Evolutionary conservation across 2,329 filamentous ascomycete species (phyloP).

Genomic region (Monosporascus sp.): DNA sequence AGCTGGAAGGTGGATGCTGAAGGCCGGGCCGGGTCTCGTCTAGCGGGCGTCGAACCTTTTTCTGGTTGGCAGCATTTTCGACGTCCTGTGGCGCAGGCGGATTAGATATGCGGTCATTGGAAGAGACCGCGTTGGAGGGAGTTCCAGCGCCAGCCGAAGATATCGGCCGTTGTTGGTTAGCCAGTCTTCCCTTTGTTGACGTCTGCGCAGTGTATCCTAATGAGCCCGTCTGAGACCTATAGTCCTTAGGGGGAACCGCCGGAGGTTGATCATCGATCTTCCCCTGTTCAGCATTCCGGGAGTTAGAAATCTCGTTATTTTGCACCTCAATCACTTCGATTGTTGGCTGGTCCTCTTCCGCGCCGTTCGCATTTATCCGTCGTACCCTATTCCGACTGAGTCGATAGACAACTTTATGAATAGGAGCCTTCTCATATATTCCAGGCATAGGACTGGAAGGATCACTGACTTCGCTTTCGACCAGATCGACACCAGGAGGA

Average conservation of each 20-base stretch:
- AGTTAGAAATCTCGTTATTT: conserved; percentile 2
- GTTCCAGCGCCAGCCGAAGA: conserved; percentile 11
- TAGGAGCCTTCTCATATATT: conserved; percentile 23
- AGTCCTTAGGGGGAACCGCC: conserved; percentile 20
- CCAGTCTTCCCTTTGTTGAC: conserved; percentile 5
- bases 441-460: conserved; percentile 12
- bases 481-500: conserved; percentile 54
- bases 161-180: conserved; percentile 4
- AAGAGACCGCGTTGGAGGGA: conserved; percentile 8
- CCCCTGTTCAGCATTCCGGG: background rate
- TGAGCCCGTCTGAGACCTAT: conserved; percentile 15
- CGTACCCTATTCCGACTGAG: conserved; percentile 49
- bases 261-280: conserved; percentile 11
- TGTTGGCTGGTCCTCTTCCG: conserved; percentile 18
- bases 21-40: conserved; percentile 12
- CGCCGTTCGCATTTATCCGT: conserved; percentile 33
- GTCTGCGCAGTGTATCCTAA: background rate
- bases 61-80: conserved; percentile 42
- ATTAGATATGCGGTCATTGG: conserved; percentile 15
- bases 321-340: conserved; percentile 22
- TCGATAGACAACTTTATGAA: conserved; percentile 56
- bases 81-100: conserved; percentile 16
- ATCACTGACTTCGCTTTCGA: conserved; percentile 38
- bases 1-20: conserved; percentile 16
- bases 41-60: conserved; percentile 36